phyloP scores from a whole-genome alignment of 78 protist genomes.

The Dictyostelium citrinum region DNA sequence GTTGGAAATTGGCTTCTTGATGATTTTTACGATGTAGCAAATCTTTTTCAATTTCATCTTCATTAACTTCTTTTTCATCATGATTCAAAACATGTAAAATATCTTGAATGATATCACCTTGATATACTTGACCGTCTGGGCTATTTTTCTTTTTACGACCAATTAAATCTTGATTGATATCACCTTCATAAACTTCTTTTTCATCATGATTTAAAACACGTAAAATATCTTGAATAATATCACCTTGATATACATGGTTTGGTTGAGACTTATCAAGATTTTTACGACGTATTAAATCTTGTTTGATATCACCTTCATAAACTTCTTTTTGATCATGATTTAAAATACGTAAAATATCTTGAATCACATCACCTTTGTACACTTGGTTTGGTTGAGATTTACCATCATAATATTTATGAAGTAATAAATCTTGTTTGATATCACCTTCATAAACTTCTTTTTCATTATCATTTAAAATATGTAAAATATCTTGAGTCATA shows the following conservation, averaged over 20 bases:
- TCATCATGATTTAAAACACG: not conserved
- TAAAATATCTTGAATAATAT: not conserved
- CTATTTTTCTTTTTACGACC: not conserved
- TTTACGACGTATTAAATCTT: not conserved
- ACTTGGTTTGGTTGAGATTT: no score
- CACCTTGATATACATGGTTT: not conserved
- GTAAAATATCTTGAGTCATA: not conserved
- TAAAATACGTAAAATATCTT: no score
- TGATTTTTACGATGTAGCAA: not conserved
- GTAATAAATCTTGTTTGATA: no score
- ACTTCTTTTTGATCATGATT: no score
- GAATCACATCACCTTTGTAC: no score
- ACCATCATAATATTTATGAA: no score
- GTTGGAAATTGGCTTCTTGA: no score
- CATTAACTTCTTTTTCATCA: not conserved
- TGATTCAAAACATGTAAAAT: not conserved
- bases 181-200: not conserved
- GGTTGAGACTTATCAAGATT: no score
- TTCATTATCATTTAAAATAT: no score
- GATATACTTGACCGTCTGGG: not conserved
- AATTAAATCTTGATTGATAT: not conserved
- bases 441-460: not conserved
- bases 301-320: not conserved
- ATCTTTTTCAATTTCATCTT: not conserved
- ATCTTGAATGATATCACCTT: not conserved